Percentiles rank a stretch among this genome's conserved stretches.
These are phyloP conservation scores for Candida yuanshanica DNA, from an alignment of 805 yeast genomes.

Conservation along the genomic window DNA sequence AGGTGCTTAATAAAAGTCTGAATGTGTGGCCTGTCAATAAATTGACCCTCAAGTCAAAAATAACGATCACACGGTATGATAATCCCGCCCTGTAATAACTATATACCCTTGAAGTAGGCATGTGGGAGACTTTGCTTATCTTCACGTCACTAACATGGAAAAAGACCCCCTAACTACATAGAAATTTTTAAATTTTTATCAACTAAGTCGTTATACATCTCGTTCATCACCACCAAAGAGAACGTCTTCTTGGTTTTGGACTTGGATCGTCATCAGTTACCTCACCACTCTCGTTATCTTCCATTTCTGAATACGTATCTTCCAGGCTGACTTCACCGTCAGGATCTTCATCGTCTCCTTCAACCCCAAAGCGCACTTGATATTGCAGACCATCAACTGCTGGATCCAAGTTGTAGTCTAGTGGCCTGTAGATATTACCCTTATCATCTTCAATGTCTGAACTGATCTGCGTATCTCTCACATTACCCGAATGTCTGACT, in stretches of 20 bases:
- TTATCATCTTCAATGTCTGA: slow-evolving; percentile 10
- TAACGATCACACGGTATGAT: too few species aligned
- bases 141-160: slow-evolving; percentile 25
- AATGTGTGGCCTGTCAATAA: too few species aligned
- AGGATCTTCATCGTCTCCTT: slow-evolving; percentile 3
- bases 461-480: slow-evolving; percentile 5
- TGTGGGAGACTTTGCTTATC: slow-evolving; percentile 32
- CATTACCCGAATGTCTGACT: neutral
- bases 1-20: too few species aligned
- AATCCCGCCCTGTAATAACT: too few species aligned
- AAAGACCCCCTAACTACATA: too few species aligned
- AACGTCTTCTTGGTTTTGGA: slow-evolving; percentile 2
- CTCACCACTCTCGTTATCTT: slow-evolving; percentile 15
- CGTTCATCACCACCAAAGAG: slow-evolving; percentile 6
- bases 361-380: slow-evolving; percentile 10
- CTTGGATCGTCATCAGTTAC: slow-evolving; percentile 10
- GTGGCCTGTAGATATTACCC: neutral
- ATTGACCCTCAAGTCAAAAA: too few species aligned
- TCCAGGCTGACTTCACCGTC: slow-evolving; percentile 1
- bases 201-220: neutral
- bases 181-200: too few species aligned
- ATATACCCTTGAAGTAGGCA: too few species aligned
- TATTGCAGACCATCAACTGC: slow-evolving; percentile 5
- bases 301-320: slow-evolving; percentile 3
- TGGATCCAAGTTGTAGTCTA: slow-evolving; percentile 2